Percentiles rank a stretch among this genome's conserved stretches.
These are phyloP conservation scores for Microascus cirrosus DNA, from an alignment of 2,329 filamentous ascomycete genomes.

Conservation along the genomic window DNA sequence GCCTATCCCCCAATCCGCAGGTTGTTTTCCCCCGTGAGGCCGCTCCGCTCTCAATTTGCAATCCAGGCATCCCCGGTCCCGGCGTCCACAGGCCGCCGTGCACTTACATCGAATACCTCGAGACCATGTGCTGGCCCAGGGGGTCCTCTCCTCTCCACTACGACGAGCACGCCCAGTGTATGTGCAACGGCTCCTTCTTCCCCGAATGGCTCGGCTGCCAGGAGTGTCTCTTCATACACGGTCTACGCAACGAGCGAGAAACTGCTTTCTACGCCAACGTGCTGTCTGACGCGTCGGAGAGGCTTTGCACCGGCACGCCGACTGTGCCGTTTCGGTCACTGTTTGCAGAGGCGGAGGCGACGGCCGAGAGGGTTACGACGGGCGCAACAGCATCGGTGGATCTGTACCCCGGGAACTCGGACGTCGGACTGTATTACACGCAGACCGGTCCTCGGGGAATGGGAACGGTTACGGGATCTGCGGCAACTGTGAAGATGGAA, in stretches of 20 bases:
- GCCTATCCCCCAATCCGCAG: no score
- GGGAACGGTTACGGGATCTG: slow-evolving; percentile 28
- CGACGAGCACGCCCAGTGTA: slow-evolving; percentile 21
- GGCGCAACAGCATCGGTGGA: slow-evolving; percentile 20
- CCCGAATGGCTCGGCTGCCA: slow-evolving; percentile 28
- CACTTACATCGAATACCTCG: slow-evolving; percentile 16
- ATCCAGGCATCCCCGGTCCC: slow-evolving; percentile 1
- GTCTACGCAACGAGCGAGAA: slow-evolving; percentile 22
- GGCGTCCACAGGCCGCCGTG: slow-evolving; percentile 14
- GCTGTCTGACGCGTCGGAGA: slow-evolving; percentile 19
- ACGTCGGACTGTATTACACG: slow-evolving; percentile 31
- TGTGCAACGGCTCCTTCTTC: slow-evolving; percentile 32
- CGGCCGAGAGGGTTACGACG: slow-evolving; percentile 16
- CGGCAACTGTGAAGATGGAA: slow-evolving; percentile 18
- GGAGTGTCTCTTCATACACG: slow-evolving; percentile 26
- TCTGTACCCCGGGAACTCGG: slow-evolving; percentile 21
- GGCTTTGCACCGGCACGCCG: slow-evolving; percentile 24
- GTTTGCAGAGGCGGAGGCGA: slow-evolving; percentile 17
- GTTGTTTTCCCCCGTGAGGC: background rate
- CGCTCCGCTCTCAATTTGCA: background rate
- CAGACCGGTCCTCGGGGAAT: slow-evolving; percentile 22
- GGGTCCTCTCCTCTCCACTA: slow-evolving; percentile 13
- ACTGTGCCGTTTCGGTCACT: slow-evolving; percentile 21
- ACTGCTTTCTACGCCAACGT: slow-evolving; percentile 20
- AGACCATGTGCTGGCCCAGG: slow-evolving; percentile 17